phyloP scores from a whole-genome alignment of 2,329 filamentous ascomycete species.

The Fusarium solani-melongenae region DNA sequence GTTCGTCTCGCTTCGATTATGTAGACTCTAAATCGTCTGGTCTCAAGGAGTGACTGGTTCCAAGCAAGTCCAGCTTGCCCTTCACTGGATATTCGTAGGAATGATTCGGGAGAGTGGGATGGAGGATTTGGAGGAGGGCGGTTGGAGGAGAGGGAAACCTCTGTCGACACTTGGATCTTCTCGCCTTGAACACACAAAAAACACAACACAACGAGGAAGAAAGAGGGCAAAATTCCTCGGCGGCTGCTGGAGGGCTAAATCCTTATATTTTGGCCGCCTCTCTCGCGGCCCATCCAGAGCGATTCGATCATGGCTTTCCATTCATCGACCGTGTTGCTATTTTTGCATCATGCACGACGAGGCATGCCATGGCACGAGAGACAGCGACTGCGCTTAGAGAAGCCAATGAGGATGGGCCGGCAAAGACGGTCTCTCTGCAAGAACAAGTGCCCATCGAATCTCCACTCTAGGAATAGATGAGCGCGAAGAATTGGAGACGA shows the following conservation, averaged over 20 bases:
- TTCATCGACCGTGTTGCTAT: constrained; percentile 48
- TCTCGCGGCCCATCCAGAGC: constrained; percentile 50
- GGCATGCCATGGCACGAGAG: constrained; percentile 44
- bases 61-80: constrained; percentile 71
- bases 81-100: constrained; percentile 52
- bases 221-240: constrained; percentile 55
- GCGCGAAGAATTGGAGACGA: constrained; percentile 40
- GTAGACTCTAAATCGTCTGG: background rate
- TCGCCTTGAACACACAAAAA: constrained; percentile 47
- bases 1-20: constrained; percentile 20
- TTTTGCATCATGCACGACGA: constrained; percentile 49
- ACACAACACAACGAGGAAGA: constrained; percentile 49
- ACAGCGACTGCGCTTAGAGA: constrained; percentile 58
- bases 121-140: constrained; percentile 48
- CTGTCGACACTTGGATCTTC: constrained; percentile 64
- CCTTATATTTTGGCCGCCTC: constrained; percentile 68
- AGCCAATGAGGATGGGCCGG: constrained; percentile 55
- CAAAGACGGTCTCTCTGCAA: constrained; percentile 37
- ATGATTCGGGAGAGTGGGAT: constrained; percentile 40
- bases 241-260: constrained; percentile 60
- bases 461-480: constrained; percentile 47
- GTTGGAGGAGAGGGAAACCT: constrained; percentile 49
- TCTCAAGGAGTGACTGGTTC: constrained; percentile 61
- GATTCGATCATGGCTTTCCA: constrained; percentile 42
- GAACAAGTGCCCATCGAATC: constrained; percentile 30